phyloP scores from a whole-genome alignment of 495 filamentous ascomycete species.

The Penicillium salamii region DNA sequence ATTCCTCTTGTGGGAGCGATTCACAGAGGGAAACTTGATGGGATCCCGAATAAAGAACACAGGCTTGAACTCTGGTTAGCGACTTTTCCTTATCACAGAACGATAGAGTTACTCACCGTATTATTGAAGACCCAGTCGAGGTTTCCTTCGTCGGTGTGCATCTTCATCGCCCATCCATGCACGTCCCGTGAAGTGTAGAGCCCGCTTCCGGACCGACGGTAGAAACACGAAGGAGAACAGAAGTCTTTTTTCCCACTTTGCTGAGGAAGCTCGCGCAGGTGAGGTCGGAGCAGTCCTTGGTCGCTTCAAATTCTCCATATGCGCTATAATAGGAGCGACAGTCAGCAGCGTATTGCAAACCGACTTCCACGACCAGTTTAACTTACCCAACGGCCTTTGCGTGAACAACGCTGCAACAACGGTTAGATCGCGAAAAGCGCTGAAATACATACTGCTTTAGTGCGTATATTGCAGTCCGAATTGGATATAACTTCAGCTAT shows the following conservation, averaged over 20 bases:
- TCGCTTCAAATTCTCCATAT: slow-evolving; percentile 61
- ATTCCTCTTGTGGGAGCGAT: slow-evolving; percentile 50
- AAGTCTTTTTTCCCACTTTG: slow-evolving; percentile 61
- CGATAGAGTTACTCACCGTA: slow-evolving; percentile 13
- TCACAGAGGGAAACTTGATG: slow-evolving; percentile 55
- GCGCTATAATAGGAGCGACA: slow-evolving; percentile 32
- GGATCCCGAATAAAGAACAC: slow-evolving; percentile 57
- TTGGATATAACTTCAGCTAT: too few relatives aligned
- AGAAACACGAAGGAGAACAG: slow-evolving; percentile 58
- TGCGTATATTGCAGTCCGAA: too few relatives aligned
- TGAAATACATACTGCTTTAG: too few relatives aligned
- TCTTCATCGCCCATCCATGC: slow-evolving; percentile 66
- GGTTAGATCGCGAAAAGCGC: background rate
- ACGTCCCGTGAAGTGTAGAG: slow-evolving; percentile 63
- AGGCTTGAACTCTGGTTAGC: slow-evolving; percentile 16
- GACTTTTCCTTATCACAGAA: background rate
- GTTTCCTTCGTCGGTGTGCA: slow-evolving; percentile 78
- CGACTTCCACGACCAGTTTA: background rate
- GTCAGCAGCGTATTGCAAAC: background rate
- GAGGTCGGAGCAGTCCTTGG: slow-evolving; percentile 49
- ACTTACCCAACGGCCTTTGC: slow-evolving; percentile 46
- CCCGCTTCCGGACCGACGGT: slow-evolving; percentile 65
- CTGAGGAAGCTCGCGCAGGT: slow-evolving; percentile 40
- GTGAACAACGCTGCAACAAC: slow-evolving; percentile 52
- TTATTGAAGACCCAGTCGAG: slow-evolving; percentile 53